Evolutionary conservation across 164 flowering plant species (phyloP).

Genomic region (Saururus chinensis): DNA sequence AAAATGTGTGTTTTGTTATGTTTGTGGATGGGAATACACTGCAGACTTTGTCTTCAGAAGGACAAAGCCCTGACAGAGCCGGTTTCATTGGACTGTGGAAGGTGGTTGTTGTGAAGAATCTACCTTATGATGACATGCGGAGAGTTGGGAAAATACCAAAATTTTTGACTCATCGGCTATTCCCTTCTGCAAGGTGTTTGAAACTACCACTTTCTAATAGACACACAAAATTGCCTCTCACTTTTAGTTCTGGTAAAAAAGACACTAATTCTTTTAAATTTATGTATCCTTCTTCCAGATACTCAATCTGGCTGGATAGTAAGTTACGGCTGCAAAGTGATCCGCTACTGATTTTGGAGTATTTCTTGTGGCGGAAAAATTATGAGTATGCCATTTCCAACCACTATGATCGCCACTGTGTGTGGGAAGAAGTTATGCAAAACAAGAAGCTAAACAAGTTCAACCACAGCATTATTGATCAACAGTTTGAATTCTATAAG

Average conservation of each 20-base stretch:
- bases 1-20: constrained; percentile 96
- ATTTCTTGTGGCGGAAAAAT: constrained; percentile 85
- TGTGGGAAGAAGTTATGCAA: constrained; percentile 96
- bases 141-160: constrained; percentile 97
- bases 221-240: neutral
- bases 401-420: constrained; percentile 92
- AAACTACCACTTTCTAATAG: neutral
- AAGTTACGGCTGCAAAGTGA: constrained; percentile 88
- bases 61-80: constrained; percentile 52
- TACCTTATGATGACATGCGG: constrained; percentile 85
- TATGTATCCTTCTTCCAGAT: constrained; percentile 30
- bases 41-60: constrained; percentile 69
- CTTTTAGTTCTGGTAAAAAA: neutral
- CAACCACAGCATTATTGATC: constrained; percentile 83
- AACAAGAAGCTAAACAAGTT: constrained; percentile 90
- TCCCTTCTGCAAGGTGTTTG: constrained; percentile 86
- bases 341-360: constrained; percentile 77
- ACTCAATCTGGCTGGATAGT: constrained; percentile 99
- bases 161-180: constrained; percentile 81
- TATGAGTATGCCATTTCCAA: constrained; percentile 86
- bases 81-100: constrained; percentile 92
- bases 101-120: constrained; percentile 81
- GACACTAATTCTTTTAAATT: too few relatives aligned
- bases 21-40: constrained; percentile 79
- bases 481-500: constrained; percentile 79